phyloP scores from a whole-genome alignment of 176 grass and related monocot species.

The Alloteropsis semialata region DNA sequence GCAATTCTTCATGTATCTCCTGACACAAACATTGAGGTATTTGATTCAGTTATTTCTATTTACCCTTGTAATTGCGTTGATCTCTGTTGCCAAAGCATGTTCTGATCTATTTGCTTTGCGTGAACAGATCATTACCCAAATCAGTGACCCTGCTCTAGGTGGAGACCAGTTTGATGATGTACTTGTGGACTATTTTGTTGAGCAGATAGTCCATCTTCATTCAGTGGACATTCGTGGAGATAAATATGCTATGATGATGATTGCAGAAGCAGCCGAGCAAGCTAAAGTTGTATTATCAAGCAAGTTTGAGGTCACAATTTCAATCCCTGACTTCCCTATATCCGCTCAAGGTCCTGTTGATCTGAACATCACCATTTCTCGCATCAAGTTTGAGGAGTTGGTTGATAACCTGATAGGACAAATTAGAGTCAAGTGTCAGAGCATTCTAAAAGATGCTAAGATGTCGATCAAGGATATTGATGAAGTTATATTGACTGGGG shows the following conservation, averaged over 20 bases:
- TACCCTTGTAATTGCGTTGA: too few species aligned
- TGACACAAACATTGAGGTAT: neutral
- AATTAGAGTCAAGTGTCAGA: neutral
- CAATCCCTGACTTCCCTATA: neutral
- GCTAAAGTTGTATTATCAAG: neutral
- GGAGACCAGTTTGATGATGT: slow-evolving; percentile 24
- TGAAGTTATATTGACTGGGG: neutral
- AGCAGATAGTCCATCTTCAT: neutral
- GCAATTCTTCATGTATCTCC: neutral
- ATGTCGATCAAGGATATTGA: neutral
- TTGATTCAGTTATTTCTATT: too few species aligned
- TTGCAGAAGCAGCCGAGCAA: neutral
- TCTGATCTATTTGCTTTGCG: too few species aligned
- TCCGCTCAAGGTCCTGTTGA: neutral
- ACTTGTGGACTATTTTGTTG: neutral
- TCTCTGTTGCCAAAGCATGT: too few species aligned
- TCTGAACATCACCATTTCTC: neutral
- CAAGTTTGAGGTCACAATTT: neutral
- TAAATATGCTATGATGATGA: neutral
- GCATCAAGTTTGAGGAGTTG: neutral
- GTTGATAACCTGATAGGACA: neutral
- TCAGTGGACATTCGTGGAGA: neutral
- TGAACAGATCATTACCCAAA: neutral
- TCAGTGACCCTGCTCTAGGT: neutral
- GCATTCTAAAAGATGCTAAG: neutral